phyloP scores from a whole-genome alignment of 176 grass and related monocot species.

The Triticum monococcum region DNA sequence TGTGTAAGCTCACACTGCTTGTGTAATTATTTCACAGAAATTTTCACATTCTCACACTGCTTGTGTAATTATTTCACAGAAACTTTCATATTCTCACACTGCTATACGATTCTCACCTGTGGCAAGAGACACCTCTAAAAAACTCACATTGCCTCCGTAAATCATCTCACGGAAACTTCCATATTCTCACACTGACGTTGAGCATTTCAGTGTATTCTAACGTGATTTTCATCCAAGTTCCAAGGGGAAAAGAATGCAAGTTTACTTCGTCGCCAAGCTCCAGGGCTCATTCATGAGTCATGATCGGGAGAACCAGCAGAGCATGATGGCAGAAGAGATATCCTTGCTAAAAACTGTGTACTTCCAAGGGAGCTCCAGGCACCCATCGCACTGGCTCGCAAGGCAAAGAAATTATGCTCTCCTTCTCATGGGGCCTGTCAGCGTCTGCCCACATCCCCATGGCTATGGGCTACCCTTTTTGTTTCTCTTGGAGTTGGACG shows the following conservation, averaged over 20 bases:
- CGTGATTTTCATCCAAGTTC: not conserved
- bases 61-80: too few relatives aligned
- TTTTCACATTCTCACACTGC: not conserved
- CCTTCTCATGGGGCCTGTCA: conserved; percentile 26
- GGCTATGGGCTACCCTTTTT: not conserved
- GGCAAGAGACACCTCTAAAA: not conserved
- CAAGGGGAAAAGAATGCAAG: not conserved
- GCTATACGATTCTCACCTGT: not conserved
- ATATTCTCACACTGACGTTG: not conserved
- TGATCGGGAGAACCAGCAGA: conserved; percentile 16
- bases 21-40: not conserved
- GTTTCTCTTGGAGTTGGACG: conserved; percentile 6
- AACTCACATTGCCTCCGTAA: not conserved
- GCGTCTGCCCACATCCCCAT: not conserved
- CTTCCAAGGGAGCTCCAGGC: conserved; percentile 26
- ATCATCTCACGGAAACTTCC: not conserved
- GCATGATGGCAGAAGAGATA: conserved; percentile 31
- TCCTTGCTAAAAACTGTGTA: conserved; percentile 28
- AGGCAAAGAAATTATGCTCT: conserved; percentile 47
- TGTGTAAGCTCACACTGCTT: not conserved
- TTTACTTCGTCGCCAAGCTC: not conserved
- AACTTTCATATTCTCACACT: not conserved
- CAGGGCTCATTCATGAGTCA: not conserved
- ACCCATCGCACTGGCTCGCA: conserved; percentile 23
- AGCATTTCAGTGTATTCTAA: not conserved